Percentiles rank a stretch among this genome's conserved stretches.
Evolutionary conservation across 805 yeast genomes (phyloP).

Genomic region (Cephaloascus albidus): DNA sequence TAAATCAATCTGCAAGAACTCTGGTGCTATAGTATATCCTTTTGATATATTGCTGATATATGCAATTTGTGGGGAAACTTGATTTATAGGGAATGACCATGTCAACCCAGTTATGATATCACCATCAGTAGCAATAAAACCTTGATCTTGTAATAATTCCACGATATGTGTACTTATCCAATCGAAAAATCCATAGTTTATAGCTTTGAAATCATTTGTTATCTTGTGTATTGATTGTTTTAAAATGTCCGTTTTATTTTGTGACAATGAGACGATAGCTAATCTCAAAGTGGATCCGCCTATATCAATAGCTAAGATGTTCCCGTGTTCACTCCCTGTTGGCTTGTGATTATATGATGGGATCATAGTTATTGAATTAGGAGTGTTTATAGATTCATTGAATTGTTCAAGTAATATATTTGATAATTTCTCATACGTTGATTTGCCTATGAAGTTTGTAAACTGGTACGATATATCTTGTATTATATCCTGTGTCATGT

Average conservation of each 20-base stretch:
- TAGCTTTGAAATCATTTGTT: conserved; percentile 23
- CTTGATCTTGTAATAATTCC: conserved; percentile 16
- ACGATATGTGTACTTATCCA: conserved; percentile 25
- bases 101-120: conserved; percentile 34
- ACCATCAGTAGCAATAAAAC: conserved; percentile 3
- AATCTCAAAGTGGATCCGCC: conserved; percentile 49
- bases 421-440: neutral
- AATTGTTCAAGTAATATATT: neutral
- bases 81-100: conserved; percentile 48
- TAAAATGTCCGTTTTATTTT: conserved; percentile 3
- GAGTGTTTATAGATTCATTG: neutral
- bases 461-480: neutral
- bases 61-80: conserved; percentile 30
- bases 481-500: neutral
- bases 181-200: conserved; percentile 32
- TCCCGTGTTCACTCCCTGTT: conserved; percentile 13
- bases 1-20: conserved; percentile 30
- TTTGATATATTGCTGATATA: conserved; percentile 48
- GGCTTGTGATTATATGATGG: neutral
- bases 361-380: neutral
- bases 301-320: conserved; percentile 39
- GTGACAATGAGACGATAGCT: conserved; percentile 10
- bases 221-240: conserved; percentile 24
- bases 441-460: neutral
- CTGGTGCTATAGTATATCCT: conserved; percentile 41